A percentile compares a stretch with the other conserved stretches of the same genome.
Evolutionary conservation across 345 rosid genomes (phyloP).

Genomic region (Murraya paniculata): DNA sequence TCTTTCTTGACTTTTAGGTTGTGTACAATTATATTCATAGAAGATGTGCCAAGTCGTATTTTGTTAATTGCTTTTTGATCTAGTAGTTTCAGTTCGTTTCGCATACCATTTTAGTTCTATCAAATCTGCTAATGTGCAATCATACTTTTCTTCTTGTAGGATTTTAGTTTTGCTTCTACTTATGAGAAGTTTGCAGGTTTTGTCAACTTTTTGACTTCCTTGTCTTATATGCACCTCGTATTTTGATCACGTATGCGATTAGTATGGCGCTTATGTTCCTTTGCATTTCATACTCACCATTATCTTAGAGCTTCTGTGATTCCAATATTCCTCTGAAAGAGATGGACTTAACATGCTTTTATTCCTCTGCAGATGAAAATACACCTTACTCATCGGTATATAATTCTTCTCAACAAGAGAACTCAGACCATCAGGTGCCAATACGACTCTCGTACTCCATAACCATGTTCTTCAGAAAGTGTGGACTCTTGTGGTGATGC

Average conservation of each 20-base stretch:
- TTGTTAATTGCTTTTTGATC: not conserved
- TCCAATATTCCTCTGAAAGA: too few relatives aligned
- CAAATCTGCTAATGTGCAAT: not conserved
- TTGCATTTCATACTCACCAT: not conserved
- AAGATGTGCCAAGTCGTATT: not conserved
- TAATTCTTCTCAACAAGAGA: slow-evolving; percentile 9
- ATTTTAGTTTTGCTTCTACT: not conserved
- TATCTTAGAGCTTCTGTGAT: too few relatives aligned
- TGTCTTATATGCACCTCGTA: not conserved
- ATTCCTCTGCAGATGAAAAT: slow-evolving; percentile 14
- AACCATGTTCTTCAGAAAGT: too few relatives aligned
- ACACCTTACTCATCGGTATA: slow-evolving; percentile 5
- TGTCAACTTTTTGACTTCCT: not conserved
- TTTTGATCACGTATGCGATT: too few relatives aligned
- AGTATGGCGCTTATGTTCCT: not conserved
- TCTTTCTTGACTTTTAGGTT: not conserved
- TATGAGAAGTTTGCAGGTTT: not conserved
- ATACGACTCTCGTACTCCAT: slow-evolving; percentile 4
- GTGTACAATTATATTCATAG: too few relatives aligned
- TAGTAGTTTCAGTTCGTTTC: not conserved
- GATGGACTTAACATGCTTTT: not conserved
- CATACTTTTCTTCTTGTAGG: not conserved
- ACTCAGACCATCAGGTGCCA: slow-evolving; percentile 15
- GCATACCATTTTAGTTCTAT: not conserved
- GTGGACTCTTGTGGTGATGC: too few relatives aligned